phyloP scores from a whole-genome alignment of 2,329 filamentous ascomycete species.

The Venturia pyrina region DNA sequence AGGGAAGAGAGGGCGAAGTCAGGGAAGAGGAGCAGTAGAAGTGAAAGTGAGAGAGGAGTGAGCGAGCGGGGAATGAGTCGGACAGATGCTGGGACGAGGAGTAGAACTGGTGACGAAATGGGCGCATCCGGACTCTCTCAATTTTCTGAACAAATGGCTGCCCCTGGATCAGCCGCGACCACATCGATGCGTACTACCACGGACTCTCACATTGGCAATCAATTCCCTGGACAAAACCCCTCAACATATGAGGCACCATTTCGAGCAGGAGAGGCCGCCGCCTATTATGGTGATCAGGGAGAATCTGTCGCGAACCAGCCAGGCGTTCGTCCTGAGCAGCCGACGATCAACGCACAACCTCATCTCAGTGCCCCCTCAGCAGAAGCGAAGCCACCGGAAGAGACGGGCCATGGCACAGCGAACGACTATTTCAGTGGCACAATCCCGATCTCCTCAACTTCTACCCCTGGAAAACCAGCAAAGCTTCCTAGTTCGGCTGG shows the following conservation, averaged over 20 bases:
- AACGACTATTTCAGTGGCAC: constrained; percentile 43
- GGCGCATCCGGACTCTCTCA: background rate
- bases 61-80: constrained; percentile 21
- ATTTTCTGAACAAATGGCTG: constrained; percentile 10
- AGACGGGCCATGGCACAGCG: constrained; percentile 50
- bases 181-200: constrained; percentile 22
- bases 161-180: constrained; percentile 21
- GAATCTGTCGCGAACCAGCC: constrained; percentile 50
- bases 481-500: constrained; percentile 13
- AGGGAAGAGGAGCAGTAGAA: constrained; percentile 17
- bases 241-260: constrained; percentile 35
- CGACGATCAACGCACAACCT: constrained; percentile 43
- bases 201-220: constrained; percentile 42
- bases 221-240: constrained; percentile 51
- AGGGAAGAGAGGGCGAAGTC: constrained; percentile 12
- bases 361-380: constrained; percentile 46
- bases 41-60: constrained; percentile 21
- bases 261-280: constrained; percentile 45
- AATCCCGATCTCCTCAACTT: constrained; percentile 1
- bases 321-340: constrained; percentile 44
- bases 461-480: constrained; percentile 10
- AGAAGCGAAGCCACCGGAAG: constrained; percentile 42
- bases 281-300: constrained; percentile 54
- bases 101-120: background rate
- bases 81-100: constrained; percentile 19